A percentile compares a stretch with the other conserved stretches of the same genome.
These are phyloP conservation scores for Apiospora kogelbergensis DNA, from an alignment of 2,329 filamentous ascomycete genomes.

Conservation along the genomic window DNA sequence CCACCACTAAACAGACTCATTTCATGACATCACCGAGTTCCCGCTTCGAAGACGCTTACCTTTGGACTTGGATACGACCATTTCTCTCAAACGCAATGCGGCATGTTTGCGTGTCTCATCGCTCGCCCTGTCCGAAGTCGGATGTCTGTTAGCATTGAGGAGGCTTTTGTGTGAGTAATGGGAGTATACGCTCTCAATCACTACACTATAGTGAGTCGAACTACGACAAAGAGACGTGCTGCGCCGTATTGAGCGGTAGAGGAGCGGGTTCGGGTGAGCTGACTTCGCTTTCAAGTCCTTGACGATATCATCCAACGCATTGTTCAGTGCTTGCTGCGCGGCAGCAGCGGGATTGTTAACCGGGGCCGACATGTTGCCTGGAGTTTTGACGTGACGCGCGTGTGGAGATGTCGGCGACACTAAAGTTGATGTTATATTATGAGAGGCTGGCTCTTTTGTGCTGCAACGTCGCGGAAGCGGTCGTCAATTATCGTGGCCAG, in stretches of 20 bases:
- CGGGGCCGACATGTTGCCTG: not conserved
- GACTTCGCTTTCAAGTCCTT: constrained; percentile 58
- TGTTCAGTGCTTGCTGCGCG: not conserved
- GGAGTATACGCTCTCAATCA: constrained; percentile 6
- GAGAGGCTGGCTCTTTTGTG: not conserved
- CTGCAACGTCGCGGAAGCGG: not conserved
- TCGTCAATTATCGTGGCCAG: not conserved
- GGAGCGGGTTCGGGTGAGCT: constrained; percentile 16
- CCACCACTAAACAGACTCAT: not conserved
- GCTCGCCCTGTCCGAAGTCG: constrained; percentile 29
- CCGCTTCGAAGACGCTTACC: constrained; percentile 37
- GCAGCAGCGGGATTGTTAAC: not conserved
- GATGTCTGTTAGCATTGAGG: not conserved
- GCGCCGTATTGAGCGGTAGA: not conserved
- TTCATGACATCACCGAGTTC: not conserved
- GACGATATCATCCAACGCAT: constrained; percentile 54
- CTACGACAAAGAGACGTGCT: not conserved
- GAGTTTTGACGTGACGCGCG: not conserved
- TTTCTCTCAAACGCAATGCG: constrained; percentile 53
- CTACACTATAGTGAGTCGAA: not conserved
- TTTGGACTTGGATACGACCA: constrained; percentile 56
- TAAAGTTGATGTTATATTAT: not conserved
- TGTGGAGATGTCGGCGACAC: not conserved
- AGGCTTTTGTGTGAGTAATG: constrained; percentile 18
- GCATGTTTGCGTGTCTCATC: constrained; percentile 55